phyloP scores from a whole-genome alignment of 108 stramenopile genomes.

The Cyclostephanos invisitatus region DNA sequence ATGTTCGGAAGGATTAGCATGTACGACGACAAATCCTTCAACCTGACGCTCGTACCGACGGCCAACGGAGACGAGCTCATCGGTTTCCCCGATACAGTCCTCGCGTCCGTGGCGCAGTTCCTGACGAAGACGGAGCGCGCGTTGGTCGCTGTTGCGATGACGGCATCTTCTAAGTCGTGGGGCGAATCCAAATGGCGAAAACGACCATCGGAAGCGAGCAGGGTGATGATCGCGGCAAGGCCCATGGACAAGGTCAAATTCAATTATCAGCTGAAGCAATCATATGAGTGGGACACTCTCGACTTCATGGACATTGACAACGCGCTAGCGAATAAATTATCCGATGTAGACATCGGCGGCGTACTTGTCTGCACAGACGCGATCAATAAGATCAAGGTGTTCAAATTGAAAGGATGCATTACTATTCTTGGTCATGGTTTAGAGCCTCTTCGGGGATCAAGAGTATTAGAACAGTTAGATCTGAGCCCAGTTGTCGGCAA shows the following conservation, averaged over 20 bases:
- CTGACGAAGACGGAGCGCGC: neutral
- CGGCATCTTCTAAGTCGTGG: neutral
- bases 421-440: conserved; percentile 1
- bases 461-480: neutral
- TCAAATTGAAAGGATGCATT: conserved; percentile 1
- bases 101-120: neutral
- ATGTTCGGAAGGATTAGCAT: too few species aligned
- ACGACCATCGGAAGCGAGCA: neutral
- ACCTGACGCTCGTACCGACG: too few species aligned
- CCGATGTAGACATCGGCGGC: neutral
- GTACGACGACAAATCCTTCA: too few species aligned
- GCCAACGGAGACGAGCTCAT: neutral
- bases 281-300: neutral
- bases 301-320: neutral
- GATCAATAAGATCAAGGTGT: neutral
- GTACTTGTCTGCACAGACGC: neutral
- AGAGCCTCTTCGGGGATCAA: conserved; percentile 3
- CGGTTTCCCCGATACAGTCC: neutral
- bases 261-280: neutral
- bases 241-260: neutral
- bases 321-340: neutral
- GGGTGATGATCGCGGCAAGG: neutral
- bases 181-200: neutral
- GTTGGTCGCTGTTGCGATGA: conserved; percentile 3
- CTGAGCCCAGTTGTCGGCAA: neutral